Evolutionary conservation across 176 grass and related monocot species (phyloP).

Genomic region (Aegilops sharonensis): DNA sequence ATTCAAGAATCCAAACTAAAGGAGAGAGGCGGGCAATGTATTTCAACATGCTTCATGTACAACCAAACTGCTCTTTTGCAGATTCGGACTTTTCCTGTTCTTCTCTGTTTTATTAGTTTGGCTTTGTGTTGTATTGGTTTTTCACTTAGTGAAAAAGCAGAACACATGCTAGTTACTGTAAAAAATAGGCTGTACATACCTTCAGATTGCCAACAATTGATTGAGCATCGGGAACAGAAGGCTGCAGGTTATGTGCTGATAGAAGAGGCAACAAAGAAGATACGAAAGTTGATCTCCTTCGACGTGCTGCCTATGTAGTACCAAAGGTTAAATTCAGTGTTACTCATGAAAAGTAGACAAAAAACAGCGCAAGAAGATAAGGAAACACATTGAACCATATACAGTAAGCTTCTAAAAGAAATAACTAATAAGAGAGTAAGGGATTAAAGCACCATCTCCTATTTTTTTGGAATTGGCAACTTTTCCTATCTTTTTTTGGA

Average conservation of each 20-base stretch:
- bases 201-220: conserved; percentile 86
- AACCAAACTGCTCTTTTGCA: too few relatives aligned
- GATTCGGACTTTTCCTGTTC: too few relatives aligned
- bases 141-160: too few relatives aligned
- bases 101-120: too few relatives aligned
- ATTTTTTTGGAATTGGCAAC: too few relatives aligned
- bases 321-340: conserved; percentile 25
- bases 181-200: conserved; percentile 36
- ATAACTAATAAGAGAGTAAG: not conserved
- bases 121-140: too few relatives aligned
- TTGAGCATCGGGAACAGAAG: conserved; percentile 76
- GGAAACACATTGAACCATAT: not conserved
- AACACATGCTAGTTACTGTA: too few relatives aligned
- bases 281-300: conserved; percentile 83
- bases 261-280: conserved; percentile 81
- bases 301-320: conserved; percentile 69
- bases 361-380: conserved; percentile 3
- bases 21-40: not conserved
- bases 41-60: too few relatives aligned
- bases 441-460: too few relatives aligned
- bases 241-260: conserved; percentile 69
- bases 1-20: not conserved
- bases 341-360: conserved; percentile 26
- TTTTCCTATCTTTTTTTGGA: too few relatives aligned
- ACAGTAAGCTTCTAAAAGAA: not conserved